These are phyloP conservation scores for Hyphodiscus sp. DNA, from an alignment of 2,329 filamentous ascomycete species.

Conservation along the genomic window DNA sequence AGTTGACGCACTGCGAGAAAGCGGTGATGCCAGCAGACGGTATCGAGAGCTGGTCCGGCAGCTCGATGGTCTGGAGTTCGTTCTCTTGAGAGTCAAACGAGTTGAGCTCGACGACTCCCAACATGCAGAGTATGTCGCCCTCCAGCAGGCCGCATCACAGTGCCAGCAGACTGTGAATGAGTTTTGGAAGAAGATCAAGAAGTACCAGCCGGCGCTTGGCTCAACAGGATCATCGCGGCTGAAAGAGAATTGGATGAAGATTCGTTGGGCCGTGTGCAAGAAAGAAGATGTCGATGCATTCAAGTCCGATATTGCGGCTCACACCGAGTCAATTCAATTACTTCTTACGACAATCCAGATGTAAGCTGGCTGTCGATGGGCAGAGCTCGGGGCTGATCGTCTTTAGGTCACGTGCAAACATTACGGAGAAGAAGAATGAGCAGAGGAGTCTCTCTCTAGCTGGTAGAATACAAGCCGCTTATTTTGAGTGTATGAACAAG, in stretches of 20 bases:
- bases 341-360: slow-evolving; percentile 25
- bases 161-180: slow-evolving; percentile 27
- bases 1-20: slow-evolving; percentile 12
- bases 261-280: slow-evolving; percentile 25
- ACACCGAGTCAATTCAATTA: slow-evolving; percentile 25
- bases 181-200: slow-evolving; percentile 25
- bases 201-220: slow-evolving; percentile 24
- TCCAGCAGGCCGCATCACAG: slow-evolving; percentile 20
- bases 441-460: slow-evolving; percentile 4
- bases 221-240: slow-evolving; percentile 4
- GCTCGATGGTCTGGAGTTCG: slow-evolving; percentile 21
- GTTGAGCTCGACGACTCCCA: slow-evolving; percentile 21
- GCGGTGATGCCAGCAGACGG: slow-evolving; percentile 8
- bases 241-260: slow-evolving; percentile 23
- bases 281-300: slow-evolving; percentile 26
- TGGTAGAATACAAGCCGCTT: slow-evolving; percentile 14
- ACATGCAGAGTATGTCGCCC: slow-evolving; percentile 15
- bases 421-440: slow-evolving; percentile 8
- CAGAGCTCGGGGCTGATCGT: neutral
- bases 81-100: slow-evolving; percentile 22
- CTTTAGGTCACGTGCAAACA: neutral
- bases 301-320: slow-evolving; percentile 21
- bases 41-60: slow-evolving; percentile 19
- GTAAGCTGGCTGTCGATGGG: slow-evolving; percentile 3
- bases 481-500: slow-evolving; percentile 16